Conservation (phyloP, 176 grass and related monocot genomes). For the Poa annua region DNA sequence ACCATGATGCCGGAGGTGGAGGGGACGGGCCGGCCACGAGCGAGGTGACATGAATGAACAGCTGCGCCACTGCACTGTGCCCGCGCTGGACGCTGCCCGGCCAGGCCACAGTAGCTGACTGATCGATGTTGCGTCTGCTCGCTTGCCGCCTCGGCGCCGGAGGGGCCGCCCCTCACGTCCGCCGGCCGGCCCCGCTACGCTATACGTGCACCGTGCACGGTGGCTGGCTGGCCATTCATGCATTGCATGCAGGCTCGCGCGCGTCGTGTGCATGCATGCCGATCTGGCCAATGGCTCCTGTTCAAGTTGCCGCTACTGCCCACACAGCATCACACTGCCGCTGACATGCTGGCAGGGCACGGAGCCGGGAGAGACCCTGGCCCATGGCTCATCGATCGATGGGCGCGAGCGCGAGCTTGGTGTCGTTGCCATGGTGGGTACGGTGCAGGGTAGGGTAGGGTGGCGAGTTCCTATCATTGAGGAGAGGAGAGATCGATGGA, state of each 20-base stretch:
- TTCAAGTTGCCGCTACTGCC: neutral
- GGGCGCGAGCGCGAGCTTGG: too few species aligned
- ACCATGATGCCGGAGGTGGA: neutral
- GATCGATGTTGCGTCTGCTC: neutral
- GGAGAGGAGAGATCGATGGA: neutral
- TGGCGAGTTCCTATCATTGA: constrained; percentile 13
- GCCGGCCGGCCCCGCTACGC: neutral
- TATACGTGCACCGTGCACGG: neutral
- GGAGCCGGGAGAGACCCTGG: neutral
- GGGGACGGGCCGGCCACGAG: neutral
- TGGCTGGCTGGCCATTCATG: neutral
- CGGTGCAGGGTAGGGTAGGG: neutral
- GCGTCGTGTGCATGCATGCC: neutral
- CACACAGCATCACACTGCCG: neutral
- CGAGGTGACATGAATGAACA: constrained; percentile 27
- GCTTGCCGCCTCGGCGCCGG: neutral
- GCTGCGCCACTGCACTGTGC: constrained; percentile 15
- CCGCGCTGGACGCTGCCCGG: neutral
- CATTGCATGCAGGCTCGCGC: neutral
- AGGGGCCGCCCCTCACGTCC: neutral
- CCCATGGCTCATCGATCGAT: neutral
- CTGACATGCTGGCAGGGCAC: neutral
- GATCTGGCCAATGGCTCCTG: neutral
- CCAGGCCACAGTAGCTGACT: constrained; percentile 19
- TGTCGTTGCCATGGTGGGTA: neutral